Base-by-base conservation (phyloP, 2,329 filamentous ascomycete species). In the Xylaria sp. region DNA sequence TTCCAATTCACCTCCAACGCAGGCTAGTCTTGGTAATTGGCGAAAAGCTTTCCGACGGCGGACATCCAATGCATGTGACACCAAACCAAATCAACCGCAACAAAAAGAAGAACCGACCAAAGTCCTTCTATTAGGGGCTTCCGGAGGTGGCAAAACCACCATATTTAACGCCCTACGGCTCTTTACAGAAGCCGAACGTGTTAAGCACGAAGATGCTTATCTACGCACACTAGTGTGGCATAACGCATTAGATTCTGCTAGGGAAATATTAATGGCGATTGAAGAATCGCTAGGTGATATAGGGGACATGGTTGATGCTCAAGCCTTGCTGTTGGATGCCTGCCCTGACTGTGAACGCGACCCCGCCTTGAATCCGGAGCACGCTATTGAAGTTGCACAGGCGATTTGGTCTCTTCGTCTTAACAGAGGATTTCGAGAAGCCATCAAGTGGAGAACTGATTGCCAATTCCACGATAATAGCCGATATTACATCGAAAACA, bases 51-150 rank as follows among this genome's bases (percentile, higher is more conserved):
- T 58, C 16, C 54, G 27, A 16, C 13, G 23, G 16, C 54, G 37
- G 23, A 29, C 16, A 58, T 42, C 54, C 2, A 58, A 23, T 5
- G 32, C 32, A 16, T 12, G 13, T 27, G 35, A 40, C 35, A 42
- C 12, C 12, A 25, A 23, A 55, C 29, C 32, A 10, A 18, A 35
- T 23, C 29, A 4, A 8, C 18, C 37, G 4, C 18, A 25, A 23
- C 53, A 18, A 4, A 23, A 57, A 12, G 35, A 5, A 32, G 27
- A 25, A 50, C 35, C 16, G 27, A 10, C 27, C 5, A 69, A 67
- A 57, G 50, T 69, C n/a, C 18, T 69, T 12, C 63, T 69, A 3
- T 27, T 69, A 51, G 64, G 68, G 18, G 35, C 48, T 47, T 64
- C 64, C 2, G 68, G 55, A 10, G n/a, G 50, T 32, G 68, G 64